Base-by-base conservation (phyloP, 768 basidiomycete species). In the Tylopilus balloui region DNA sequence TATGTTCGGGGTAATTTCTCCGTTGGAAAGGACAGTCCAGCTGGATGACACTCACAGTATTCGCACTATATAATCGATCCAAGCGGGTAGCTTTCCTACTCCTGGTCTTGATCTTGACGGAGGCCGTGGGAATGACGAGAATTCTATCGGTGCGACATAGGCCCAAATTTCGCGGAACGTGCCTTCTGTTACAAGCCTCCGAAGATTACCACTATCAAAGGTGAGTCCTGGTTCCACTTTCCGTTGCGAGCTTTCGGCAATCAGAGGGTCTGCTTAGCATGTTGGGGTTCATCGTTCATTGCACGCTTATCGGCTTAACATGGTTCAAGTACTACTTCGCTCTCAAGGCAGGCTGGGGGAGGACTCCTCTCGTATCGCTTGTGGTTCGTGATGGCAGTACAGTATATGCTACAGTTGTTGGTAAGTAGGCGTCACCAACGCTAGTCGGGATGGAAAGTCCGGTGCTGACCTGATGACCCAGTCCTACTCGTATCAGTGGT, bases 21-120 rank as follows among this genome's bases (percentile, higher is more conserved):
- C 4, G 1, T 19, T 34, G 17, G 21, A 38, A 19, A n/a, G 40
- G 38, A 11, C 25, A 37, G 41, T 19, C 19, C 15, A 21, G 35
- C 12, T 40, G 27, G 28, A 60, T 25, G 21, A 15, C 4, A 1
- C 14, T 12, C 20, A 44, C 45, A 60, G 59, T 60, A 14, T 52
- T 46, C 25, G 60, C 59, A 15, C 42, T 62, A 3, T 60, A 60
- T 19, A 59, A 60, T 17, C 48, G 50, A 42, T 60, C 53, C 12
- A 51, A 20, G 19, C 50, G 14, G 15, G 15, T 63, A 28, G 52
- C 21, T 9, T 23, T 56, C 24, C 11, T 56, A 3, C 15, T 61
- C 6, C 27, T 3, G 10, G 15, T 40, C 31, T 35, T 55, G 39
- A 47, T 57, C 23, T 10, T 48, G 17, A 11, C 10, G 1, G 55